A percentile compares a stretch with the other conserved stretches of the same genome.
These are phyloP conservation scores for Quercus bicolor DNA, from an alignment of 306 rosid species.

Conservation along the genomic window DNA sequence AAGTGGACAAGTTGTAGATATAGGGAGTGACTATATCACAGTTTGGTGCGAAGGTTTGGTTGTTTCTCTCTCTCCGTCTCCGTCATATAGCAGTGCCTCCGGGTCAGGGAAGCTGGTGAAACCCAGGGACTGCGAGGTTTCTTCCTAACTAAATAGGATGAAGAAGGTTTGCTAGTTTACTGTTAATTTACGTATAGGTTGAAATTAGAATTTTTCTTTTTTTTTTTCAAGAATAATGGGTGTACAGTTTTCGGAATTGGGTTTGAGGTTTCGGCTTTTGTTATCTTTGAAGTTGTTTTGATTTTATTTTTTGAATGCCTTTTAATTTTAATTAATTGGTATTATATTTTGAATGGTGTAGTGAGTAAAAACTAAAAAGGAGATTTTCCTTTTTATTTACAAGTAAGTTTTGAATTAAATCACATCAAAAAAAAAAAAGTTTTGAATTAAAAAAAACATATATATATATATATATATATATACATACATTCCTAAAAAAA, in stretches of 20 bases:
- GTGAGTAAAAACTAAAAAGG: no score
- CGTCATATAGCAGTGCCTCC: slow-evolving; percentile 12
- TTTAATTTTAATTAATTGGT: no score
- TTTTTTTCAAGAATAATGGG: background rate
- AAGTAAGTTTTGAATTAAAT: no score
- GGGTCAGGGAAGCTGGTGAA: slow-evolving; percentile 45
- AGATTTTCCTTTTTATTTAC: no score
- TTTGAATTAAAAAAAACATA: no score
- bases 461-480: no score
- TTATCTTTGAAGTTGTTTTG: background rate
- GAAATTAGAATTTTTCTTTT: background rate
- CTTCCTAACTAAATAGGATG: no score
- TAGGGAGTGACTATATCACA: slow-evolving; percentile 35
- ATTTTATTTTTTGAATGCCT: background rate
- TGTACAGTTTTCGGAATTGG: background rate
- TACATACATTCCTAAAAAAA: no score
- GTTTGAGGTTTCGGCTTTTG: background rate
- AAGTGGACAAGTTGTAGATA: no score
- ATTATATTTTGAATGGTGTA: no score
- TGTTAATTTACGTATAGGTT: background rate
- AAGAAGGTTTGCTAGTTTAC: background rate
- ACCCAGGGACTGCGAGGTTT: slow-evolving; percentile 54
- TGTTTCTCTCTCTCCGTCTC: slow-evolving; percentile 33
- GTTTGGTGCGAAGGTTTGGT: slow-evolving; percentile 51
- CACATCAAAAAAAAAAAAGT: no score